phyloP scores from a whole-genome alignment of 164 flowering plant species.

The Chimonanthus salicifolius region DNA sequence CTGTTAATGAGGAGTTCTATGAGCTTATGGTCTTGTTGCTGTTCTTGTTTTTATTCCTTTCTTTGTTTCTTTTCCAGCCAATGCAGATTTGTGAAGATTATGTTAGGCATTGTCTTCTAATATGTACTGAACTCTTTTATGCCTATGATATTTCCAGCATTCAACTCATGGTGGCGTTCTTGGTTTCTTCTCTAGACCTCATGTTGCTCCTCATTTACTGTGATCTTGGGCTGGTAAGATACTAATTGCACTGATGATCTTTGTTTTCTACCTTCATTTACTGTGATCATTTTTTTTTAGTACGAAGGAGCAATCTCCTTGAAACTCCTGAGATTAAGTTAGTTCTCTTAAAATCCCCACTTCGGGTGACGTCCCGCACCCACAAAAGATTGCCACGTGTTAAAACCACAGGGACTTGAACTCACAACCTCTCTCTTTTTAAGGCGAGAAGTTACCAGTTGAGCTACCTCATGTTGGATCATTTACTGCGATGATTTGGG shows the following conservation, averaged over 20 bases:
- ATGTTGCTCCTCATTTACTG: not conserved
- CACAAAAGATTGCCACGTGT: too few relatives aligned
- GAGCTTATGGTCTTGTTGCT: not conserved
- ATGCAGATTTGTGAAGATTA: not conserved
- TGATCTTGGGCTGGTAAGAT: not conserved
- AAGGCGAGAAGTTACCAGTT: too few relatives aligned
- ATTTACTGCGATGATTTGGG: too few relatives aligned
- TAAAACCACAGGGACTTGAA: too few relatives aligned
- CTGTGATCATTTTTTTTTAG: not conserved
- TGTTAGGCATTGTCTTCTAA: not conserved
- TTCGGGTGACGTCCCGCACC: too few relatives aligned
- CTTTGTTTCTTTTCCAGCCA: constrained; percentile 4
- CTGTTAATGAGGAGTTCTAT: not conserved
- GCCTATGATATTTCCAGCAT: constrained; percentile 12
- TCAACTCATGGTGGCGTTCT: constrained; percentile 24
- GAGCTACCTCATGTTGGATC: too few relatives aligned
- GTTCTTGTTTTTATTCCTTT: not conserved
- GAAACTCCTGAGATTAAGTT: too few relatives aligned
- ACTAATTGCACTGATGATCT: not conserved
- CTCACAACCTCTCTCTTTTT: too few relatives aligned
- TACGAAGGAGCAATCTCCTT: not conserved
- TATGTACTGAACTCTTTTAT: not conserved
- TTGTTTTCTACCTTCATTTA: not conserved
- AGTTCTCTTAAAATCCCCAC: too few relatives aligned
- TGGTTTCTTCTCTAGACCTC: constrained; percentile 32